Percentiles rank a stretch among this genome's conserved stretches.
Evolutionary conservation across 169 alveolate genomes (phyloP).

Genomic region (Plasmodium chabaudi): DNA sequence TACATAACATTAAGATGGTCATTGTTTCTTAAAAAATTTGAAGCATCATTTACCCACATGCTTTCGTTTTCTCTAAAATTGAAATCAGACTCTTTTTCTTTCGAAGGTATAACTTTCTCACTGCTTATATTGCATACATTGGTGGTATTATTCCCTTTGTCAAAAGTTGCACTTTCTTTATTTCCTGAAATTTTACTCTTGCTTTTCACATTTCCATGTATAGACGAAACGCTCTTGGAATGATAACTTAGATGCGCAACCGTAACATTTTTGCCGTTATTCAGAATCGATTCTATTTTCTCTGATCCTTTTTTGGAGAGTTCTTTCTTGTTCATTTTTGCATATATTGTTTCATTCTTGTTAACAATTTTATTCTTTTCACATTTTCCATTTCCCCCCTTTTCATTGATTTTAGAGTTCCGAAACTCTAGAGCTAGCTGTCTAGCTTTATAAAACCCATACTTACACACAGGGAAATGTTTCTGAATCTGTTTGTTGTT

Average conservation of each 20-base stretch:
- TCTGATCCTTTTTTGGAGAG: background rate
- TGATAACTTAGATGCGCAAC: too few species aligned
- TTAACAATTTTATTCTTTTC: background rate
- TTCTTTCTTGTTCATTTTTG: background rate
- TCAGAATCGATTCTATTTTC: background rate
- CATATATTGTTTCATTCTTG: background rate
- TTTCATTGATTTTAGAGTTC: conserved; percentile 21
- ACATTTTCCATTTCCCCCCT: background rate
- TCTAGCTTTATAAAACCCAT: conserved; percentile 82
- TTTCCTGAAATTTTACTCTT: too few species aligned
- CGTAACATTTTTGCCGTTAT: background rate
- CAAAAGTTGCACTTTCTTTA: too few species aligned
- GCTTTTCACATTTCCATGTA: too few species aligned
- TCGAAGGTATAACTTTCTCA: too few species aligned
- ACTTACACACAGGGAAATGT: conserved; percentile 84
- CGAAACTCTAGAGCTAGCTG: conserved; percentile 82
- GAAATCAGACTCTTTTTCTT: too few species aligned
- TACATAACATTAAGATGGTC: background rate
- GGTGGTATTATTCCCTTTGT: too few species aligned
- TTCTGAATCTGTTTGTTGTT: conserved; percentile 82
- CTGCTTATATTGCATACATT: too few species aligned
- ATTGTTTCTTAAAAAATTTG: background rate
- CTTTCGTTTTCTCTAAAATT: background rate
- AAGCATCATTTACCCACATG: background rate
- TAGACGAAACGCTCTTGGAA: too few species aligned